Base-by-base conservation (phyloP, 1,139 yeast species). In the Ashbya aceris region DNA sequence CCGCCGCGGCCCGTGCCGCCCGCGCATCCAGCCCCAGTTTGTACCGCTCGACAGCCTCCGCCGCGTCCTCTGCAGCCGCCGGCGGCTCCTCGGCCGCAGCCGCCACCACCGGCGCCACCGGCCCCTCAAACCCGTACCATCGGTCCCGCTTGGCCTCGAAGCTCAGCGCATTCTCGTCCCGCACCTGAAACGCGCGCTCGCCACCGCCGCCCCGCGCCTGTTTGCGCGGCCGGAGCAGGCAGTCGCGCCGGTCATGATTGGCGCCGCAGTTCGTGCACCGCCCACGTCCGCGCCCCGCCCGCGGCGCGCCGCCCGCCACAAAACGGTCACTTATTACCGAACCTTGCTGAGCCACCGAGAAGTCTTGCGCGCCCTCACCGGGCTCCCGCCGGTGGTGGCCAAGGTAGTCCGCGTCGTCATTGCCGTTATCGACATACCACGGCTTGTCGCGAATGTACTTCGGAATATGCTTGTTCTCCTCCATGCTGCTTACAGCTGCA, bases 101-200 rank as follows among this genome's bases (percentile, higher is more conserved):
- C n/a, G 26, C 40, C 8, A 33, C 32, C 12, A 39, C 34, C 29
- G 43, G 40, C 27, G 30, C 38, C 32, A 55, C 61, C 37, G 55
- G 48, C 8, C 60, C 61, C 1, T 54, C 42, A 39, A 56, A 59
- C 2, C 64, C 64, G 41, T 49, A 59, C 64, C 64, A 60, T 38
- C 63, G 45, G 45, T 60, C 64, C 40, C 55, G 51, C 26, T 52
- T 54, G 5, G 62, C 61, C 47, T 60, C 64, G 51, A 55, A 60
- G 42, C 52, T 51, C 1, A 30, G 27, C n/a, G 35, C 41, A 8
- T 14, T 35, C 34, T 37, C 39, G 26, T 40, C 42, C 12, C 40
- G 37, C 12, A 23, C 26, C n/a, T 14, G n/a, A 23, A 34, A 34
- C 12, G 27, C 29, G 11, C 37, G 29, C n/a, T 14, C 29, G 11